phyloP scores from a whole-genome alignment of 1,139 yeast species.

The Pichia sp. region DNA sequence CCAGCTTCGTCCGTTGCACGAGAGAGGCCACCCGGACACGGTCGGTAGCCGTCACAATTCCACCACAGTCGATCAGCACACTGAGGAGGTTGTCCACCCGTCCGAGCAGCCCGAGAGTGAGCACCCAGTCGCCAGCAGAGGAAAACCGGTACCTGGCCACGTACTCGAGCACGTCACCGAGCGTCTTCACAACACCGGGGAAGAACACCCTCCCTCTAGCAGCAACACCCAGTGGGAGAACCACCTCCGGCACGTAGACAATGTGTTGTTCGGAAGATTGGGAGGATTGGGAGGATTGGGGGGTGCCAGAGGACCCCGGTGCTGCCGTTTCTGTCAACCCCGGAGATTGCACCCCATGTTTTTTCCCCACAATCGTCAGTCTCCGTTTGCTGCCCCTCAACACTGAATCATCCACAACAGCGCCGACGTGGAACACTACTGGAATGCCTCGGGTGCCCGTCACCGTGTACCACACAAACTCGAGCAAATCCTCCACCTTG shows the following conservation, averaged over 20 bases:
- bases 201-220: conserved; percentile 21
- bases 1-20: conserved; percentile 30
- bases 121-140: conserved; percentile 25
- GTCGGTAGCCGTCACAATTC: conserved; percentile 30
- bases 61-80: conserved; percentile 28
- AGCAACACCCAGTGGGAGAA: too few relatives aligned
- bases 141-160: conserved; percentile 42
- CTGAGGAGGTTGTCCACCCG: conserved; percentile 31
- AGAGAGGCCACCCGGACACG: conserved; percentile 33
- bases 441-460: conserved; percentile 31
- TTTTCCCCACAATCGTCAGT: too few relatives aligned
- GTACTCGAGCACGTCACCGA: conserved; percentile 69
- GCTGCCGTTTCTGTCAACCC: too few relatives aligned
- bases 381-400: too few relatives aligned
- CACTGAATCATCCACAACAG: conserved; percentile 24
- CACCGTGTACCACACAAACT: conserved; percentile 59
- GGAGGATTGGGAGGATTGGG: too few relatives aligned
- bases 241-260: too few relatives aligned
- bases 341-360: too few relatives aligned
- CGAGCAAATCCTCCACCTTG: conserved; percentile 48
- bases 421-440: conserved; percentile 33
- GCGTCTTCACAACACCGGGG: conserved; percentile 56
- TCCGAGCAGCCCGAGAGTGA: conserved; percentile 23
- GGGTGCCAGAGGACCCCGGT: too few relatives aligned
- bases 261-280: too few relatives aligned